Conservation (phyloP, 2,329 filamentous ascomycete species). For the Scopulariopsis brevicaulis region DNA sequence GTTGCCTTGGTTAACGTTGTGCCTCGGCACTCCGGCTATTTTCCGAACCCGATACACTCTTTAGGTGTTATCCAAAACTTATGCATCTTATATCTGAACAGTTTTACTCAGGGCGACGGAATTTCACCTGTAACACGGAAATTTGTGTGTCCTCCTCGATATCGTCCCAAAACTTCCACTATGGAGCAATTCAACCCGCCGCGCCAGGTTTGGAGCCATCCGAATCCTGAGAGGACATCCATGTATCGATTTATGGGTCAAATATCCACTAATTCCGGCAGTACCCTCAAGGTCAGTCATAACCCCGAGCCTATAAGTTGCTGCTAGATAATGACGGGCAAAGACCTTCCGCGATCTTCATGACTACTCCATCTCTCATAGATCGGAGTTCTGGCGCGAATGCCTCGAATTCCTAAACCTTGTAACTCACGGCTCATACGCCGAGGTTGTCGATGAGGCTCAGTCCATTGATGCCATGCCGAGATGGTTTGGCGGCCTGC, state of each 20-base stretch:
- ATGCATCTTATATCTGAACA: too few relatives aligned
- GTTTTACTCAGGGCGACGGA: too few relatives aligned
- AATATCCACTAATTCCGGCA: constrained; percentile 44
- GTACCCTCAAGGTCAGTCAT: constrained; percentile 42
- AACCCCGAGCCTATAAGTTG: constrained; percentile 20
- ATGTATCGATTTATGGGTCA: constrained; percentile 59
- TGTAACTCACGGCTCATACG: constrained; percentile 51
- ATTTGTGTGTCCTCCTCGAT: too few relatives aligned
- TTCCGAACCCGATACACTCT: too few relatives aligned
- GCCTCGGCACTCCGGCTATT: too few relatives aligned
- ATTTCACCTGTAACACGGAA: too few relatives aligned
- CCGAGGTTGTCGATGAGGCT: constrained; percentile 54
- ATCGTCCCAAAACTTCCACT: too few relatives aligned
- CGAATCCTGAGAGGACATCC: constrained; percentile 45
- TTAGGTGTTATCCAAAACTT: too few relatives aligned
- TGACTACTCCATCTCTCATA: constrained; percentile 51
- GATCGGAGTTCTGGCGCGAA: constrained; percentile 53
- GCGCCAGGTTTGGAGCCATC: constrained; percentile 58
- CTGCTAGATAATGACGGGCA: too few relatives aligned
- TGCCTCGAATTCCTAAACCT: constrained; percentile 48
- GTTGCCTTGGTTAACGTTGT: too few relatives aligned
- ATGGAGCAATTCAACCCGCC: constrained; percentile 20
- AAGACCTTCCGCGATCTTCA: constrained; percentile 61
- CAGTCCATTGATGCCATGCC: constrained; percentile 61
- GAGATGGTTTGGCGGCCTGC: constrained; percentile 64